Evolutionary conservation across 1,284 basidiomycete genomes (phyloP).

Genomic region (Boletellus deceptivus): DNA sequence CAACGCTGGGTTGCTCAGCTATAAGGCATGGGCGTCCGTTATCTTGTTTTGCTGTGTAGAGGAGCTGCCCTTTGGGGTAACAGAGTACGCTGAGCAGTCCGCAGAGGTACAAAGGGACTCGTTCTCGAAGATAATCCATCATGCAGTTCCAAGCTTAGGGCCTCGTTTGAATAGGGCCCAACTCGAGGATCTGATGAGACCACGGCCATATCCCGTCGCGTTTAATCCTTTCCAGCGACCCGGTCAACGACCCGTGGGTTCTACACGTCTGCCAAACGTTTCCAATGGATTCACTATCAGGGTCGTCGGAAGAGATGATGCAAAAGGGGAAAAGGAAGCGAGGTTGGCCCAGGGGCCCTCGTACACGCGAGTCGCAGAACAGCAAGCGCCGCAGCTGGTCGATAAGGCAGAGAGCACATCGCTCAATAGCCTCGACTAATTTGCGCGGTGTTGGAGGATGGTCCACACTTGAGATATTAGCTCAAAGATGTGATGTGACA

Average conservation of each 20-base stretch:
- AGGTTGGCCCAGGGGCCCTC: background rate
- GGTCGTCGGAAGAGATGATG: slow-evolving; percentile 27
- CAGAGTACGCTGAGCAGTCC: slow-evolving; percentile 43
- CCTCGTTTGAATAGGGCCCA: slow-evolving; percentile 23
- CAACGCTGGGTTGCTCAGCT: slow-evolving; percentile 41
- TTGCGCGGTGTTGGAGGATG: no score
- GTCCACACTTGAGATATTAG: no score
- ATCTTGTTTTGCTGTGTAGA: slow-evolving; percentile 31
- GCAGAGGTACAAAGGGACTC: slow-evolving; percentile 33
- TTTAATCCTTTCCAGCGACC: slow-evolving; percentile 41
- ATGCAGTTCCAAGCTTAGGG: slow-evolving; percentile 22
- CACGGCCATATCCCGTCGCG: slow-evolving; percentile 33
- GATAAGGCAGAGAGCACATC: slow-evolving; percentile 17
- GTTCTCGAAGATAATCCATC: slow-evolving; percentile 29
- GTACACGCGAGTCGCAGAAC: background rate
- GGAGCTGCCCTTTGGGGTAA: slow-evolving; percentile 39
- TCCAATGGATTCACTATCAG: slow-evolving; percentile 40
- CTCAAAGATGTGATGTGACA: no score
- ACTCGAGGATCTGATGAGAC: slow-evolving; percentile 23
- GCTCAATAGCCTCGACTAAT: slow-evolving; percentile 29
- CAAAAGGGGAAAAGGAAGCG: background rate
- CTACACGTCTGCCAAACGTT: slow-evolving; percentile 34
- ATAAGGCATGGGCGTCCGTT: slow-evolving; percentile 36
- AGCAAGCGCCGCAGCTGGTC: background rate
- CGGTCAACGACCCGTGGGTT: slow-evolving; percentile 34